Percentiles rank a stretch among this genome's conserved stretches.
These are phyloP conservation scores for Gaertneriomyces sp. DNA, from an alignment of 192 early-diverging fungal species.

Conservation along the genomic window DNA sequence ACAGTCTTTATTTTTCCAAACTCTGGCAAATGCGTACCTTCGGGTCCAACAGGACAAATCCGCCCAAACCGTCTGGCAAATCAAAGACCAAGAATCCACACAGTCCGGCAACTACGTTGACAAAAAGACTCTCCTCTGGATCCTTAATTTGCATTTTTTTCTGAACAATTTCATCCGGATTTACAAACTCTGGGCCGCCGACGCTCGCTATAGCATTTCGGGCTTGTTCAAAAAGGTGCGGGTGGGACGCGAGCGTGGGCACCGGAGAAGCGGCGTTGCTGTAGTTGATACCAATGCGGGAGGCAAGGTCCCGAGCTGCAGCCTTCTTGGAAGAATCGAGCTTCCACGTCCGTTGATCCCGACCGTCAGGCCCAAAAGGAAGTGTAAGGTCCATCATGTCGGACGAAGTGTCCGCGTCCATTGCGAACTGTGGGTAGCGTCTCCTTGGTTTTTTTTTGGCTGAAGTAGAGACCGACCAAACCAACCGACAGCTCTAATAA, in stretches of 20 bases:
- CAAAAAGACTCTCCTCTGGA: constrained; percentile 12
- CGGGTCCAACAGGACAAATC: constrained; percentile 26
- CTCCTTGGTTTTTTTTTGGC: too few relatives aligned
- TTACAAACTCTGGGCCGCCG: constrained; percentile 20
- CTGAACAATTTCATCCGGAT: constrained; percentile 21
- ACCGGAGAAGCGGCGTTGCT: not conserved
- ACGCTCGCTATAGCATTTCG: constrained; percentile 1
- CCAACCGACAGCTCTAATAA: too few relatives aligned
- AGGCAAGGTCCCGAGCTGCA: constrained; percentile 19
- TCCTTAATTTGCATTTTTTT: constrained; percentile 15
- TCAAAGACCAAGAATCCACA: constrained; percentile 27
- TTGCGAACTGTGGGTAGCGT: too few relatives aligned
- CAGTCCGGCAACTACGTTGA: constrained; percentile 20
- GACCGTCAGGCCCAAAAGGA: constrained; percentile 22
- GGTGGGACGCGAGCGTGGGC: constrained; percentile 17
- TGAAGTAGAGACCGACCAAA: too few relatives aligned
- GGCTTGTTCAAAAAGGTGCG: constrained; percentile 13
- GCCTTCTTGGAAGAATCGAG: constrained; percentile 16
- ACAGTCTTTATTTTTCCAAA: too few relatives aligned
- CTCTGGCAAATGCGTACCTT: not conserved
- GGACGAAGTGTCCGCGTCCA: not conserved
- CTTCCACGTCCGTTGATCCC: constrained; percentile 14
- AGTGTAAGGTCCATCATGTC: constrained; percentile 26
- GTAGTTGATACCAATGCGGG: constrained; percentile 19
- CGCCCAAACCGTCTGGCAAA: constrained; percentile 22